These are phyloP conservation scores for Macrolepiota dolichaula DNA, from an alignment of 768 basidiomycete genomes.

Conservation along the genomic window DNA sequence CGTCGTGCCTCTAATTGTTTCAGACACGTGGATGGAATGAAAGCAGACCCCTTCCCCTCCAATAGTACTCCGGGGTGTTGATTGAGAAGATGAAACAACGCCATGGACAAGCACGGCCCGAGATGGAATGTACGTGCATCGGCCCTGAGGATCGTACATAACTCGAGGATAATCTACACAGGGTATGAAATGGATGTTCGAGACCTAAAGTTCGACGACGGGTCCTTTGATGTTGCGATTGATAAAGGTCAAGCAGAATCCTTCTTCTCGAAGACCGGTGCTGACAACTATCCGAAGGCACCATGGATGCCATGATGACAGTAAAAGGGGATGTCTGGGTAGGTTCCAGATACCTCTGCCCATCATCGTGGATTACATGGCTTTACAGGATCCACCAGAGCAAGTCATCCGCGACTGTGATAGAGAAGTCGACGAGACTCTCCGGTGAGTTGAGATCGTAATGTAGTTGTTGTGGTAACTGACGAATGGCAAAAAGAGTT, in stretches of 20 bases:
- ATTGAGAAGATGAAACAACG: conserved; percentile 69
- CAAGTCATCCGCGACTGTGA: conserved; percentile 69
- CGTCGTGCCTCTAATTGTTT: conserved; percentile 16
- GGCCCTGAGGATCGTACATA: background rate
- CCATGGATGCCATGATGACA: conserved; percentile 91
- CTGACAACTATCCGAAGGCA: conserved; percentile 32
- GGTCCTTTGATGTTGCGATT: conserved; percentile 73
- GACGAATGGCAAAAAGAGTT: conserved; percentile 38
- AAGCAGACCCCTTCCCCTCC: background rate
- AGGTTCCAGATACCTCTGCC: background rate
- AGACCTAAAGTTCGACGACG: conserved; percentile 53
- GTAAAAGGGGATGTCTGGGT: conserved; percentile 83
- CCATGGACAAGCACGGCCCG: conserved; percentile 46
- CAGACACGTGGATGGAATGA: background rate
- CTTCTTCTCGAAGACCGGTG: background rate
- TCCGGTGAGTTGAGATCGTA: conserved; percentile 43
- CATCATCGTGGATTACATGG: background rate
- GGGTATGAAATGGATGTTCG: conserved; percentile 88
- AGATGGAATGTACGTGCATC: conserved; percentile 65
- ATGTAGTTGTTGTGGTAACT: background rate
- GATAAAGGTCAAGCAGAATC: conserved; percentile 57
- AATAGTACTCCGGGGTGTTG: conserved; percentile 70
- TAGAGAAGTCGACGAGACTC: conserved; percentile 71
- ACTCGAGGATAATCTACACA: conserved; percentile 21
- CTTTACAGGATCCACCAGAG: conserved; percentile 66